Evolutionary conservation across 768 basidiomycete species (phyloP), one percentile per base, ranked within the genome.

Genomic region (Hydnomerulius pinastri): DNA sequence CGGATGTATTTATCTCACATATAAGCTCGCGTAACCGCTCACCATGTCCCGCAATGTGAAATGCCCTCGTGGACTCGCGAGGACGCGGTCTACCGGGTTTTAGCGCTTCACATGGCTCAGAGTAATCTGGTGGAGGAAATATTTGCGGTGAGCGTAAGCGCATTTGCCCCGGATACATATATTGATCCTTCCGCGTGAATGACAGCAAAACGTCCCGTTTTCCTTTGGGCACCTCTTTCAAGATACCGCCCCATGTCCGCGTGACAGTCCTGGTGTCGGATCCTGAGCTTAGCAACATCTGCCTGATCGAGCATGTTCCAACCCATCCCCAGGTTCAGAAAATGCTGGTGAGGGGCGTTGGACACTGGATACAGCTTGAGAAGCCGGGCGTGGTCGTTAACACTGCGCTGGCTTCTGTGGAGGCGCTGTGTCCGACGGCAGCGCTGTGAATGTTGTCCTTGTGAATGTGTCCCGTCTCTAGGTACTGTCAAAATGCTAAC

Each of bases 171-270:
- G n/a, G 11, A 32, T 6, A 11, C 17, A 6, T 6, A 7, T 6
- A 21, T 28, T 17, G 42, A n/a, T n/a, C 18, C 18, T 20, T 28
- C 9, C n/a, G 13, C 5, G n/a, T 24, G 10, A 5, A 32, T 17
- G n/a, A n/a, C n/a, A 61, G 61, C 45, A 57, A 43, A 51, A 59
- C 28, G 46, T 40, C 10, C 61, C 58, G 15, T 55, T 60, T 28
- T 23, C 48, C 4, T 59, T 54, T 20, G 17, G n/a, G 9, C 48
- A 51, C 25, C 43, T 57, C 21, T 52, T 63, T 17, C 4, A 13
- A 23, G 24, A 46, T 53, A 15, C 52, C 58, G 4, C 18, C 46
- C 13, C 54, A 59, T n/a, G 43, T 54, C 15, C 50, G 39, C 23
- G 43, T 60, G 41, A 60, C 53, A 25, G 47, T 57, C 12, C 36